Evolutionary conservation across 1,284 basidiomycete species (phyloP), one percentile per base, ranked within the genome.

Genomic region (Trametes hirsuta): DNA sequence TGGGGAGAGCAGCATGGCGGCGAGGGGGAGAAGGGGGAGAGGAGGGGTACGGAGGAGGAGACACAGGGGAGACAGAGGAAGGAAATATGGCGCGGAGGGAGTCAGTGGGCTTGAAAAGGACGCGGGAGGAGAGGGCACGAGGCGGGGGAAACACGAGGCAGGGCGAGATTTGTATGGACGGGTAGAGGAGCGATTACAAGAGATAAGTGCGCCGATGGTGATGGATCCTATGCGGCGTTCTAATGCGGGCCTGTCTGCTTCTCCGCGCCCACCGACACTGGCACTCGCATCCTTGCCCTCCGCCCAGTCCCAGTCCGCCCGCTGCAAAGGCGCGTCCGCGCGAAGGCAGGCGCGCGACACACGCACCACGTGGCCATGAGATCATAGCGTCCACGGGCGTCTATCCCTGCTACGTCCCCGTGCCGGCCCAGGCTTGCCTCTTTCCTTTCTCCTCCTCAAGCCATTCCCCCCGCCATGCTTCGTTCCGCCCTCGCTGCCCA

Each of bases 1-100:
- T 72, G 90, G 90, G 66, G 88, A 90, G 74, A 84, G 83, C 69
- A 91, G 82, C 90, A 91, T 91, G 52, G 48, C 24, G 51, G 30
- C 30, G 30, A 30, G 57, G 24, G 21, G 57, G 18, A 44, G 24
- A 50, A 25, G 42, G 53, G 39, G 35, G 47, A 36, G 53, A 65
- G 46, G 54, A 50, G 50, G 53, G 58, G 51, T 52, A 58, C 53
- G 57, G 53, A 60, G 61, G 59, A 45, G 45, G 47, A 58, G 47
- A 51, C 53, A 53, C 58, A 63, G 59, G 45, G 55, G 34, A 30
- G 53, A 52, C 49, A 48, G 51, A 51, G 35, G 53, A 44, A 40
- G 42, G 45, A 59, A 59, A 47, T 58, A 62, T 55, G 50, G 49
- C 46, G 24, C 24, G 8, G 50, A 37, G 45, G 58, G 66, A 66